Evolutionary conservation across 495 filamentous ascomycete genomes (phyloP).

Genomic region (Astrothelium subdiscretum): DNA sequence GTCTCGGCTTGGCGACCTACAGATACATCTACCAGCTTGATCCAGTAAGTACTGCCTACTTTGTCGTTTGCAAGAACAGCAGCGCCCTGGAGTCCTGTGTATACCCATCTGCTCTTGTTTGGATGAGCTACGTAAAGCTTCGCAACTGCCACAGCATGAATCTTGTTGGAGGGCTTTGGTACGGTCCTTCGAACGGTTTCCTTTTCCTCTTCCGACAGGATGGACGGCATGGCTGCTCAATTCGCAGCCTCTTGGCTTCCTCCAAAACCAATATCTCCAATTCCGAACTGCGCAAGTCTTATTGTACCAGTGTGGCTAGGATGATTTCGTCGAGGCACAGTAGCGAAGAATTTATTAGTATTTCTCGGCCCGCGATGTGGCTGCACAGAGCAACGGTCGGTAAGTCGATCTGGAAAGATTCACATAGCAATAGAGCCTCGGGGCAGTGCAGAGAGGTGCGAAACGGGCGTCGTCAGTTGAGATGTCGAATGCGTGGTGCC

Average conservation of each 20-base stretch:
- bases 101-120: slow-evolving; percentile 76
- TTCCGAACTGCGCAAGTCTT: background rate
- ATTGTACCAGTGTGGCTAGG: background rate
- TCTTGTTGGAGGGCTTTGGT: slow-evolving; percentile 88
- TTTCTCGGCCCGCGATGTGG: background rate
- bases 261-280: background rate
- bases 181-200: slow-evolving; percentile 84
- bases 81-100: slow-evolving; percentile 87
- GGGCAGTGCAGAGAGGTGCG: background rate
- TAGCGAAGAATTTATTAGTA: background rate
- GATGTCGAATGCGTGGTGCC: too few relatives aligned
- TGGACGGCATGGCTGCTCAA: slow-evolving; percentile 58
- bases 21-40: slow-evolving; percentile 93
- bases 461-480: background rate
- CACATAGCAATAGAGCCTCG: background rate
- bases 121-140: slow-evolving; percentile 91
- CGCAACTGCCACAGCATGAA: slow-evolving; percentile 84
- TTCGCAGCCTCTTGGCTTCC: background rate
- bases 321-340: background rate
- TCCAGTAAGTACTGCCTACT: slow-evolving; percentile 89
- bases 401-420: background rate
- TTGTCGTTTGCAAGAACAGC: slow-evolving; percentile 87
- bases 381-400: background rate
- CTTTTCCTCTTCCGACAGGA: slow-evolving; percentile 83
- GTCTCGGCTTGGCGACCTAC: slow-evolving; percentile 40